Evolutionary conservation across 352 stramenopile species (phyloP).

Genomic region (Pythium guiyangense): DNA sequence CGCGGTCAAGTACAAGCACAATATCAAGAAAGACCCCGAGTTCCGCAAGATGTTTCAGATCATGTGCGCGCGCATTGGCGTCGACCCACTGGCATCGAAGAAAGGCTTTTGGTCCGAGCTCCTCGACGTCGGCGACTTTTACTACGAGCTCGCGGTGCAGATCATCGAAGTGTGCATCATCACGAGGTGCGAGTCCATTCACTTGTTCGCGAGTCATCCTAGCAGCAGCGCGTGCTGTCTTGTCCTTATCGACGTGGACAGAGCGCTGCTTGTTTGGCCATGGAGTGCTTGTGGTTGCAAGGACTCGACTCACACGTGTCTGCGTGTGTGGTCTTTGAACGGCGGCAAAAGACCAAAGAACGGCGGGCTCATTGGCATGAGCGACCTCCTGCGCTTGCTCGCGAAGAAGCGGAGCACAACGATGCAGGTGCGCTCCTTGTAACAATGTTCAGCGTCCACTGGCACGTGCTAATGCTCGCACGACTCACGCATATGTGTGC

Average conservation of each 20-base stretch:
- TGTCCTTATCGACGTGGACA: too few relatives aligned
- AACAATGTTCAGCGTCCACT: background rate
- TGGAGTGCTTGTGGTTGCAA: too few relatives aligned
- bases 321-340: too few relatives aligned
- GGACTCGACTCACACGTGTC: too few relatives aligned
- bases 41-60: constrained; percentile 93
- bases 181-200: constrained; percentile 46
- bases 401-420: constrained; percentile 55
- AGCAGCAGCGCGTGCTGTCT: too few relatives aligned
- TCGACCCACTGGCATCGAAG: constrained; percentile 96
- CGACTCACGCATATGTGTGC: background rate
- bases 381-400: constrained; percentile 65
- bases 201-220: too few relatives aligned
- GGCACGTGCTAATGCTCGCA: background rate
- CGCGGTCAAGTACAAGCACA: constrained; percentile 92
- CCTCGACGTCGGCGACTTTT: constrained; percentile 98
- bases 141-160: constrained; percentile 99
- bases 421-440: constrained; percentile 39
- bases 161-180: constrained; percentile 98
- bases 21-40: constrained; percentile 93
- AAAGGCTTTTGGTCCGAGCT: constrained; percentile 98
- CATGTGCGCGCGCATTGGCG: constrained; percentile 96
- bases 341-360: constrained; percentile 63
- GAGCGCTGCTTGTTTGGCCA: background rate
- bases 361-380: constrained; percentile 79